phyloP scores from a whole-genome alignment of 495 filamentous ascomycete species.

The Penicillium coprophilum region DNA sequence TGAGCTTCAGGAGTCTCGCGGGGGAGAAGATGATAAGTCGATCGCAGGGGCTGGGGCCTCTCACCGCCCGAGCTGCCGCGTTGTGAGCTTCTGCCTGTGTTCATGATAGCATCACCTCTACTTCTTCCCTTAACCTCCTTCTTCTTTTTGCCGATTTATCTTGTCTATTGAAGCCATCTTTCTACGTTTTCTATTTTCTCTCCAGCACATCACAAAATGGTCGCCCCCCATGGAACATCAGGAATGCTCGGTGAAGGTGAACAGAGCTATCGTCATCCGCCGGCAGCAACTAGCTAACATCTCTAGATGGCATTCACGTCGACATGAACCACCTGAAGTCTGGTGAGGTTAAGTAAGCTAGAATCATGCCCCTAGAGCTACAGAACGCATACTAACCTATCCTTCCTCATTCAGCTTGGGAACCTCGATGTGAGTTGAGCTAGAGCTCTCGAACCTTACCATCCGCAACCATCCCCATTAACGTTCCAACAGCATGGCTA shows the following conservation, averaged over 20 bases:
- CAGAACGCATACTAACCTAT: slow-evolving; percentile 30
- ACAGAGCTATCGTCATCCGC: slow-evolving; percentile 29
- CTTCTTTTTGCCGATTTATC: slow-evolving; percentile 14
- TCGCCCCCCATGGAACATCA: slow-evolving; percentile 53
- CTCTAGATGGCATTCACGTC: slow-evolving; percentile 92
- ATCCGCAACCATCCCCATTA: slow-evolving; percentile 16
- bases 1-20: slow-evolving; percentile 35
- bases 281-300: slow-evolving; percentile 25
- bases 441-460: slow-evolving; percentile 22
- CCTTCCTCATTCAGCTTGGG: slow-evolving; percentile 62
- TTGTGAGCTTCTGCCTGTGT: slow-evolving; percentile 43
- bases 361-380: not conserved
- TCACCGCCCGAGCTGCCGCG: slow-evolving; percentile 44
- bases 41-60: slow-evolving; percentile 23
- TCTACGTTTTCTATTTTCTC: slow-evolving; percentile 6
- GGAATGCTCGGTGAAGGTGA: slow-evolving; percentile 73
- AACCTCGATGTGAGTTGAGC: slow-evolving; percentile 84
- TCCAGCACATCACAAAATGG: slow-evolving; percentile 31
- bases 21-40: slow-evolving; percentile 24
- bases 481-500: slow-evolving; percentile 54
- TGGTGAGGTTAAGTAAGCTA: slow-evolving; percentile 83
- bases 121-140: slow-evolving; percentile 16
- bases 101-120: slow-evolving; percentile 25
- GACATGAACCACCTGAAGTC: slow-evolving; percentile 96
- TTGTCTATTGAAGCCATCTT: not conserved